Evolutionary conservation across 2,329 filamentous ascomycete species (phyloP).

Genomic region (Aspergillus fijiensis): DNA sequence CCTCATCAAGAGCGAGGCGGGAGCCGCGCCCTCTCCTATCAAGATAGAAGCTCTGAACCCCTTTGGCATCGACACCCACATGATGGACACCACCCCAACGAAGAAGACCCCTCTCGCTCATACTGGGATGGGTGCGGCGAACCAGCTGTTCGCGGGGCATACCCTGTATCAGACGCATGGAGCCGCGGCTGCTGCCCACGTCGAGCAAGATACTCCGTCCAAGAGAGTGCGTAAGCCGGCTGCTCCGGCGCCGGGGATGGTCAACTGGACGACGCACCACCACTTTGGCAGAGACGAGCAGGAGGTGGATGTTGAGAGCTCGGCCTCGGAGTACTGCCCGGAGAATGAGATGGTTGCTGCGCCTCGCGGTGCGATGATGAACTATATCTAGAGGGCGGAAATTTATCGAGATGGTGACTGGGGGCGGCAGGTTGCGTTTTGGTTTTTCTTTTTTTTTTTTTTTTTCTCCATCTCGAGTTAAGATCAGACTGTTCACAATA

Average conservation of each 20-base stretch:
- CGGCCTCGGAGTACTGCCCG: slow-evolving; percentile 22
- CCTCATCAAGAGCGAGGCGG: slow-evolving; percentile 4
- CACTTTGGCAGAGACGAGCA: slow-evolving; percentile 5
- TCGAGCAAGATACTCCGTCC: slow-evolving; percentile 5
- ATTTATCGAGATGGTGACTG: too few species aligned
- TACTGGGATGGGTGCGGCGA: background rate
- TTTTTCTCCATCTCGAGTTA: too few species aligned
- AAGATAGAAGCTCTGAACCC: slow-evolving; percentile 13
- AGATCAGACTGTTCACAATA: background rate
- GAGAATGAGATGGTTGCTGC: slow-evolving; percentile 11
- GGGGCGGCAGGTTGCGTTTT: too few species aligned
- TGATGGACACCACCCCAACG: background rate
- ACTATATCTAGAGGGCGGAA: background rate
- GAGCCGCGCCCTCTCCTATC: background rate
- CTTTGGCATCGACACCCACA: background rate
- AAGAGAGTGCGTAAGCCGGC: slow-evolving; percentile 24
- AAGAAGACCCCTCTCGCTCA: slow-evolving; percentile 8
- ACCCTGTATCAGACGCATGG: background rate
- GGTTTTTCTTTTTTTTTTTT: too few species aligned
- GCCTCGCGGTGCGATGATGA: background rate
- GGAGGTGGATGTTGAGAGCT: slow-evolving; percentile 18
- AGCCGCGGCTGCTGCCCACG: background rate
- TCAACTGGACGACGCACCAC: slow-evolving; percentile 14
- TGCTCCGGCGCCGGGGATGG: slow-evolving; percentile 18
- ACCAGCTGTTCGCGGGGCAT: background rate